Base-by-base conservation (phyloP, 495 filamentous ascomycete species). In the Xylaria curta region DNA sequence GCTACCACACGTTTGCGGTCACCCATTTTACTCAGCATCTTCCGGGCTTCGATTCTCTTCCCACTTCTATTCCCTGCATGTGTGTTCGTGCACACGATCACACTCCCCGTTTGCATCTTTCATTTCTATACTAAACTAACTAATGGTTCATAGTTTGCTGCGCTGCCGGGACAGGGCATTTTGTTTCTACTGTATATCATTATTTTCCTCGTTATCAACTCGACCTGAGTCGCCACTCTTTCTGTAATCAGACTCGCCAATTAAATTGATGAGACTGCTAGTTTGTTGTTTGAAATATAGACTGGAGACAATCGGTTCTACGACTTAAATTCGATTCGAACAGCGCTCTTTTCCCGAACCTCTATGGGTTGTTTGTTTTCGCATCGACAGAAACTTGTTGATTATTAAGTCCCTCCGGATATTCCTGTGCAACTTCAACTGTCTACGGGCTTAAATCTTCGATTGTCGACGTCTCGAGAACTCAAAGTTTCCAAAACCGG, bases 401-500 rank as follows among this genome's bases (percentile, higher is more conserved):
- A 40, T 17, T 9, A 40, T 17, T 9, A 10, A 53, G 10, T 64
- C n/a, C 7, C 6, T 3, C 46, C 42, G 28, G 33, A 15, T 63
- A 60, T 63, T 54, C 38, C 21, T 40, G 59, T 54, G 17, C 24
- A 13, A 70, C 47, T 36, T 21, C 15, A 64, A 26, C 53, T 21
- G 28, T 21, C 40, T 12, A 36, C 69, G 38, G 33, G 28, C 36
- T 61, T 63, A 44, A 21, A 69, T 74, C 49, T 51, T 71, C 72
- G 74, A 75, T 44, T 72, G 36, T 69, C 68, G 59, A 67, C 71
- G 72, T 76, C 72, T 66, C 62, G 74, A 68, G 65, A 67, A 74
- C 68, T 72, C 69, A 53, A 60, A 47, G 65, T 47, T 74, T 65
- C 64, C 36, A 65, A 66, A 73, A 42, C 44, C 65, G 69, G 70